Base-by-base conservation (phyloP, 1,284 basidiomycete genomes). In the Tilletia walkeri region DNA sequence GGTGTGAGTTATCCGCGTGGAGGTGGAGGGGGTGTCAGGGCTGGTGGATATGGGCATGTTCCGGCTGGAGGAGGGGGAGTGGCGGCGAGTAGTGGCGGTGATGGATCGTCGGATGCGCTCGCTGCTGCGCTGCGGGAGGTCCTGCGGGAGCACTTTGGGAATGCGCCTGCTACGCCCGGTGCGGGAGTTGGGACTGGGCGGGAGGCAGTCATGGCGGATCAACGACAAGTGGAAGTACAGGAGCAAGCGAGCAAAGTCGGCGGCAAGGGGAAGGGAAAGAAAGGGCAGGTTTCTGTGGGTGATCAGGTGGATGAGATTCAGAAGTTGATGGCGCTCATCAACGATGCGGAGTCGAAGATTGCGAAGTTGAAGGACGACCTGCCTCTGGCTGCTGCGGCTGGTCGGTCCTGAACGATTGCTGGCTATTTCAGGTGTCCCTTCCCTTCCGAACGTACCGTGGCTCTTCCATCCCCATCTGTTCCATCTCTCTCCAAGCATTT, bases 331-430 rank as follows among this genome's bases (percentile, higher is more conserved):
- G 30, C 59, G 34, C 12, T 63, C 14, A 63, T 63, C 38, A 38
- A 39, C 12, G 59, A 63, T 63, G 59, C 59, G 36, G 59, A 63
- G 59, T 63, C 59, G 12, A 63, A 63, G 59, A 63, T 63, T 63
- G 59, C 59, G 30, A 63, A 63, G 59, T 14, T 63, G 12, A 63
- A 63, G 59, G 59, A 34, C 36, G 59, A 63, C 34, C 9, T 61
- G n/a, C n/a, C 56, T n/a, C 30, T 53, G 24, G 24, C 24, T n/a
- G 50, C n/a, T 53, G 50, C n/a, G 18, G 18, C 50, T 18, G 50
- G 50, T 53, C 7, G 18, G 50, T 7, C n/a, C 50, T 53, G 50
- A n/a, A 24, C 50, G 10, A 53, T 1, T 7, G 50, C 24, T 30
- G 24, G 1, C 24, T 30, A 30, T 30, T 30, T 30, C 24, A 30